Evolutionary conservation across 768 basidiomycete genomes (phyloP), one percentile per base, ranked within the genome.

Genomic region (Leucocoprinus leucothites): DNA sequence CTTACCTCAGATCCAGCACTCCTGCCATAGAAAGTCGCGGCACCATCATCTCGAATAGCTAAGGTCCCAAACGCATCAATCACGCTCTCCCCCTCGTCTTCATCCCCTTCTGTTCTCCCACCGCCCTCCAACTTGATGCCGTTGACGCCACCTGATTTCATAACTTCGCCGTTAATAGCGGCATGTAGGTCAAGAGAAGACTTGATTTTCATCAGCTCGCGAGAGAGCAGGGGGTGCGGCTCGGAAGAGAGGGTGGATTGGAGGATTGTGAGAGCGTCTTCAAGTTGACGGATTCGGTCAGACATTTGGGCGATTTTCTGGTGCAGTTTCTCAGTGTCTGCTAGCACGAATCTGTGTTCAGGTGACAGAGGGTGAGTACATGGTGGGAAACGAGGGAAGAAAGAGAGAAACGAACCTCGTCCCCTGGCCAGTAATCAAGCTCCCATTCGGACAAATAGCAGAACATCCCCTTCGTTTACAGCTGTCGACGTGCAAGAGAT

Each of bases 371-470:
- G n/a, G n/a, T 14, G 21, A 9, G 44, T 35, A 21, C 57, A 38
- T 51, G 51, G 13, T 21, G 60, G 19, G 49, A 50, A 34, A 24
- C n/a, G n/a, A n/a, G 42, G 19, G 48, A 49, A 38, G 28, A 51
- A 34, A 42, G 14, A 53, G 19, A 14, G n/a, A 28, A 40, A 65
- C 79, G 55, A 61, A 86, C 87, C 87, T 77, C 38, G 88, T 90
- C 18, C 88, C 88, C 64, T 90, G 86, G 3, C 88, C 88, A 1
- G 88, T 89, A 13, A 85, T 81, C 36, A 90, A 75, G 63, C 84
- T 86, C 26, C 86, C 87, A 61, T 89, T 89, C 2, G 87, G 87
- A 69, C 89, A 91, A 51, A 91, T 90, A 9, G 84, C 84, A 4
- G 84, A 81, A 62, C 88, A 90, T 25, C 88, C 88, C 60, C 88